Base-by-base conservation (phyloP, 1,284 basidiomycete genomes). In the Ustilago hordei region DNA sequence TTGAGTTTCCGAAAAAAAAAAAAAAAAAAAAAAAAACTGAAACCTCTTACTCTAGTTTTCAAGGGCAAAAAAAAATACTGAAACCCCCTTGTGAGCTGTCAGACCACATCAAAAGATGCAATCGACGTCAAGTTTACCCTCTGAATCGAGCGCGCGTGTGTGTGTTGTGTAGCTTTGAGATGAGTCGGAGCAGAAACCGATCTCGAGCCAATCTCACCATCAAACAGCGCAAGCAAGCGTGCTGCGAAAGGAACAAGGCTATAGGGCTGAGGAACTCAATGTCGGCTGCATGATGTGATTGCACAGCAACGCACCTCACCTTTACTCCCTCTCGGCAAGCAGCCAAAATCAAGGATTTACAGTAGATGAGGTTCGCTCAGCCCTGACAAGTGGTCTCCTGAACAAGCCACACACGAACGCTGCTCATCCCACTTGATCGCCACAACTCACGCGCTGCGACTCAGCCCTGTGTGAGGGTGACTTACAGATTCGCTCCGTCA, bases 151-250 rank as follows among this genome's bases (percentile, higher is more conserved):
- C 13, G 39, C 4, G 45, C 28, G 23, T 55, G 7, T 19, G 13
- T 15, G n/a, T 12, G 35, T 15, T 6, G 7, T 45, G 43, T 19
- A 19, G 11, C 17, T 38, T 38, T 15, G 17, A 3, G 23, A 3
- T 28, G 23, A 28, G 23, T 53, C 13, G 31, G 36, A 41, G 54
- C 38, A 55, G 54, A 38, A 12, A 55, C 36, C 36, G 54, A 55
- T 41, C 36, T 55, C 17, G n/a, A 28, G 38, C 23, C 9, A 31
- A 55, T 36, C 53, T 55, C 35, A n/a, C 53, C 53, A 55, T 55
- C 53, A n/a, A 55, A 28, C 36, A 50, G 48, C 8, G 36, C 15
- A n/a, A 8, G 54, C 38, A 19, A 19, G 54, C 54, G 54, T 41
- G 36, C 41, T 13, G 15, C 19, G 54, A 32, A 15, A 32, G 4